Conservation (phyloP, 306 rosid genomes). For the Ziziphus jujuba region DNA sequence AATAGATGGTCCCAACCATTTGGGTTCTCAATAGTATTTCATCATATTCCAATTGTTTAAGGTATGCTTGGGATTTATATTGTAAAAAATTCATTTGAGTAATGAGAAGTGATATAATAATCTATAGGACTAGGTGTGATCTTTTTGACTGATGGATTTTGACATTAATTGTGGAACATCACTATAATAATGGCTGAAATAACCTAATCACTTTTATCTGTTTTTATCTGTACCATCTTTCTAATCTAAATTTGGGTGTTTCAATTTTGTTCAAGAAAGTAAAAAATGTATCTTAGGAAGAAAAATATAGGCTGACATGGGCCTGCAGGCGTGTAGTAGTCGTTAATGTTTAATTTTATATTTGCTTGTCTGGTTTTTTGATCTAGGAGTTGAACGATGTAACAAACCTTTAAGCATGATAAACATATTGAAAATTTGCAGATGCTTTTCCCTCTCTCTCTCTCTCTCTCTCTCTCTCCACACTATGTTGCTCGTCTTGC, state of each 20-base stretch:
- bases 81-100: no score
- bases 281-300: neutral
- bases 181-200: no score
- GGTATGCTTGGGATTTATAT: no score
- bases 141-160: constrained; percentile 2
- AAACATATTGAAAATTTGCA: no score
- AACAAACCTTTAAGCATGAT: neutral
- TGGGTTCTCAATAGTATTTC: no score
- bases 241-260: neutral
- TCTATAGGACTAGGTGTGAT: neutral
- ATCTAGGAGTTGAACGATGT: neutral
- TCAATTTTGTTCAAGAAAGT: neutral
- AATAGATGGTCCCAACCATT: no score
- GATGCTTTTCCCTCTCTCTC: no score
- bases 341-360: neutral
- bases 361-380: neutral
- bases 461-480: no score
- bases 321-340: neutral
- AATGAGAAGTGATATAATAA: neutral
- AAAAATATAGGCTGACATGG: neutral
- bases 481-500: no score
- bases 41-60: no score
- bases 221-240: neutral
- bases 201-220: neutral
- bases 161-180: no score